These are phyloP conservation scores for Carex scoparia DNA, from an alignment of 176 grass and related monocot species.

Conservation along the genomic window DNA sequence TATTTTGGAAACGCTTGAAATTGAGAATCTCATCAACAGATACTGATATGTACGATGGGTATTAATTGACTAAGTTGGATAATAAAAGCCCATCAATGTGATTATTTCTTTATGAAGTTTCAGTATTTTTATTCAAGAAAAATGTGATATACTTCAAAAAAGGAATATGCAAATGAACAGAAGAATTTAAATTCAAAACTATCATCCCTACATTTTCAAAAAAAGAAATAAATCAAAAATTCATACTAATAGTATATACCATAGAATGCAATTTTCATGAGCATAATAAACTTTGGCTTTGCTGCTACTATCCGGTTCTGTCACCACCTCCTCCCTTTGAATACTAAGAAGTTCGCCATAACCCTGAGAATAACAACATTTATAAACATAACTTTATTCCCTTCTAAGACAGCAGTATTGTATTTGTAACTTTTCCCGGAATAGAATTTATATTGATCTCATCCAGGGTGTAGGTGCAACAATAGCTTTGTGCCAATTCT, in stretches of 20 bases:
- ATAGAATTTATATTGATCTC: not conserved
- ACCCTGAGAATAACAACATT: not conserved
- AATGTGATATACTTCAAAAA: not conserved
- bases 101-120: not conserved
- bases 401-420: not conserved
- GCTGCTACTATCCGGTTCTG: not conserved
- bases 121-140: not conserved
- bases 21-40: not conserved
- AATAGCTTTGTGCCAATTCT: not conserved
- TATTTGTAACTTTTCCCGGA: not conserved
- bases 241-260: not conserved
- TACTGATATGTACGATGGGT: not conserved
- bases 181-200: not conserved
- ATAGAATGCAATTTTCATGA: not conserved
- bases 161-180: not conserved
- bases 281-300: slow-evolving; percentile 9
- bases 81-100: not conserved
- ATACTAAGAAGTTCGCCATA: not conserved
- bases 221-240: not conserved
- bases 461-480: not conserved
- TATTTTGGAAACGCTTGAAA: not conserved
- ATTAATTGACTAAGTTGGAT: not conserved
- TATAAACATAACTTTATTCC: not conserved
- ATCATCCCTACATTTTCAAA: not conserved
- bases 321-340: not conserved